Evolutionary conservation across 176 grass and related monocot species (phyloP), one percentile per base, ranked within the genome.

Genomic region (Zoysia japonica): DNA sequence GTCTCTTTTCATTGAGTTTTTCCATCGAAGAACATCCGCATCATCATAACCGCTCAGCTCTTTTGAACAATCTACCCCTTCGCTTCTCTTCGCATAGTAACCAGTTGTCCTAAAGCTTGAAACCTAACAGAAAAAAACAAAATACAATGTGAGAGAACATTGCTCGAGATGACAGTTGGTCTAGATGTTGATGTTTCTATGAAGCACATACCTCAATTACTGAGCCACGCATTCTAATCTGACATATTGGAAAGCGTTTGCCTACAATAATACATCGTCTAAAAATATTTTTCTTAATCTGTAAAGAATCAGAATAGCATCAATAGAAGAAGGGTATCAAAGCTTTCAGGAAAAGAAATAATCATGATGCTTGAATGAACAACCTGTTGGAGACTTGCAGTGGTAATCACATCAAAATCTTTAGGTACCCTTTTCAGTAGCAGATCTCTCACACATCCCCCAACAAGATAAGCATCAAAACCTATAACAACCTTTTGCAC

Each of bases 331-430:
- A 75, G 6, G 40, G 53, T n/a, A 83, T 70, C 15, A 67, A 15
- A 43, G 28, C 45, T 84, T 83, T 71, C 3, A 36, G 19, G 14
- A 71, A 83, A 74, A 80, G 16, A 52, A 75, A 65, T 28, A 61
- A 1, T 60, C 78, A 47, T 67, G 64, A 65, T 70, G 56, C 70
- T 53, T 65, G 61, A 74, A 75, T 67, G 77, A 44, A 67, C 41
- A 62, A 97, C 94, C 94, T 97, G 83, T 77, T 56, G 16, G 40
- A 94, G 91, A 83, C 83, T 90, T 77, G 94, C 94, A 72, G 85
- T 89, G 6, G 91, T 97, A 59, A 94, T 92, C 20, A 97, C 67
- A 73, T 97, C 94, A 80, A 97, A 97, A 79, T 97, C 94, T 87
- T 97, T 97, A 48, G 94, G 94, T 43, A 68, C 75, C 73, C 87